Evolutionary conservation across 2,329 filamentous ascomycete species (phyloP).

Genomic region (Metarhizium sp.): DNA sequence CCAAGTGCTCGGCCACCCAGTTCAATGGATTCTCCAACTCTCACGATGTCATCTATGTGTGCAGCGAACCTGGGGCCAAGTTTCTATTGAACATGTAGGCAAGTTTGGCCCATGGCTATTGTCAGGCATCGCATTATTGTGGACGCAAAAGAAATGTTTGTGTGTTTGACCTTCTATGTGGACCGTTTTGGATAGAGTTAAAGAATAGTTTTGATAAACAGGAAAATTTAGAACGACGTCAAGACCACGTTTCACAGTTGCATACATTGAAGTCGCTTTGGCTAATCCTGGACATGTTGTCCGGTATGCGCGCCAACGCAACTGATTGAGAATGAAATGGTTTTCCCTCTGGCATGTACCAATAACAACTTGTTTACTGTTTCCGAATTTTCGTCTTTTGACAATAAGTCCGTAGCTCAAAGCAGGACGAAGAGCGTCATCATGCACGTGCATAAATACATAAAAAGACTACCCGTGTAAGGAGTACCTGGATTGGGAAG

Average conservation of each 20-base stretch:
- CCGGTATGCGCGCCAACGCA: too few species aligned
- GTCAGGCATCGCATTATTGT: too few species aligned
- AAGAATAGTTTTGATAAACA: neutral
- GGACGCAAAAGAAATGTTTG: neutral
- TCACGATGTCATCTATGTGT: constrained; percentile 91
- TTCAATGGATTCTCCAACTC: constrained; percentile 96
- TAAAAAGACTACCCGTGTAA: too few species aligned
- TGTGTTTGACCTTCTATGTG: neutral
- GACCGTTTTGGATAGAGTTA: neutral
- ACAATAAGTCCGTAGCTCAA: too few species aligned
- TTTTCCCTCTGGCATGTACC: too few species aligned
- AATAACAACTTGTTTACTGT: too few species aligned
- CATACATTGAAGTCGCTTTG: neutral
- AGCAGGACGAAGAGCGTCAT: too few species aligned
- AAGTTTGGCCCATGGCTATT: neutral
- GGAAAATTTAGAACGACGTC: neutral
- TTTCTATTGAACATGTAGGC: constrained; percentile 46
- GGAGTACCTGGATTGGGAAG: too few species aligned
- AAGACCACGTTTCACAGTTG: neutral
- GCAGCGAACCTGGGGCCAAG: constrained; percentile 79
- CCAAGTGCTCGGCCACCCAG: constrained; percentile 91
- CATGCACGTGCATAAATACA: too few species aligned
- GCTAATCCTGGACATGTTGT: too few species aligned
- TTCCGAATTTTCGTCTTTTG: too few species aligned
- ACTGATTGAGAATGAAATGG: too few species aligned